Conservation (phyloP, 2,329 filamentous ascomycete genomes). For the Ophioceras dolichostomum region DNA sequence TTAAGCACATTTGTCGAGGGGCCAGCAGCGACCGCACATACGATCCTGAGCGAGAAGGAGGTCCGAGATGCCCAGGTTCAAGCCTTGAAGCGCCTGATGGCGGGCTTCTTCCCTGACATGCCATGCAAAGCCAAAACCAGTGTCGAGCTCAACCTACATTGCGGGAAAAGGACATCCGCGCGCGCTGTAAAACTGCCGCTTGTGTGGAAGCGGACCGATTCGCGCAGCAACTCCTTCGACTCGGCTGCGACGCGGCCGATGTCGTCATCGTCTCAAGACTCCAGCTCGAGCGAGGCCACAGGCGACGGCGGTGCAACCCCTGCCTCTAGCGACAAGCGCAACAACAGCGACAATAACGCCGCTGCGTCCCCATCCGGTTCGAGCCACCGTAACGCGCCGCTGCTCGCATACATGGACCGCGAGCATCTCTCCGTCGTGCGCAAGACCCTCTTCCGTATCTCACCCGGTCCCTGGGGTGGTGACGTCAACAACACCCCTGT, state of each 20-base stretch:
- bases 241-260: slow-evolving; percentile 20
- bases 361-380: slow-evolving; percentile 15
- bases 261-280: slow-evolving; percentile 13
- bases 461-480: slow-evolving; percentile 23
- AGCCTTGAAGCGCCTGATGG: slow-evolving; percentile 30
- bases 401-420: slow-evolving; percentile 36
- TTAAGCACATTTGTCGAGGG: slow-evolving; percentile 20
- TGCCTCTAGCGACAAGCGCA: slow-evolving; percentile 9
- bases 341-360: slow-evolving; percentile 8
- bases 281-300: slow-evolving; percentile 8
- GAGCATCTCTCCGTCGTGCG: slow-evolving; percentile 32
- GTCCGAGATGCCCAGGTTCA: slow-evolving; percentile 21
- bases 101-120: slow-evolving; percentile 26
- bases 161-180: slow-evolving; percentile 30
- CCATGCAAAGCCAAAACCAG: slow-evolving; percentile 17
- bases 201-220: slow-evolving; percentile 32
- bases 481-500: slow-evolving; percentile 31
- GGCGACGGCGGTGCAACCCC: no score
- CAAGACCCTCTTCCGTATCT: slow-evolving; percentile 32
- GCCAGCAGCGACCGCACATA: slow-evolving; percentile 24
- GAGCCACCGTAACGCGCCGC: slow-evolving; percentile 12
- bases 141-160: slow-evolving; percentile 35
- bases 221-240: slow-evolving; percentile 17
- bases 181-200: slow-evolving; percentile 33
- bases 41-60: slow-evolving; percentile 18